Percentiles rank a stretch among this genome's conserved stretches.
phyloP scores from a whole-genome alignment of 2,329 filamentous ascomycete species.

The Dryadomyces quercus-mongolicae region DNA sequence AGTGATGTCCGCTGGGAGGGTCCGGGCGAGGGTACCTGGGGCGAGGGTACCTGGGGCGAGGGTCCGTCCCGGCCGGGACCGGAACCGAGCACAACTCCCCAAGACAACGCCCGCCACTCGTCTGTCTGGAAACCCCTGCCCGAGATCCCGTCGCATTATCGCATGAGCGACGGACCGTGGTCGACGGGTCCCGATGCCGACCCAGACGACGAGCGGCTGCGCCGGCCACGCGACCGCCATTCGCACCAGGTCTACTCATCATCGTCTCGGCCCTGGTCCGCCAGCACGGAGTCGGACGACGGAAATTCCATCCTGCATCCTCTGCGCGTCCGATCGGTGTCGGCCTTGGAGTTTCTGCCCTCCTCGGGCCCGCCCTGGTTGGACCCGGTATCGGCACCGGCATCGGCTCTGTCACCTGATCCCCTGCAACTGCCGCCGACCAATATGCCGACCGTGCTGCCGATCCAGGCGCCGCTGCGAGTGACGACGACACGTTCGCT shows the following conservation, averaged over 20 bases:
- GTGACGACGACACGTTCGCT: slow-evolving; percentile 12
- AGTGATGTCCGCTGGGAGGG: slow-evolving; percentile 34
- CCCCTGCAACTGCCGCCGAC: neutral
- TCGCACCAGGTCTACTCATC: neutral
- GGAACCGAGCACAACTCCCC: neutral
- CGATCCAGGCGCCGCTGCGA: slow-evolving; percentile 2
- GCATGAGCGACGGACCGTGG: slow-evolving; percentile 38
- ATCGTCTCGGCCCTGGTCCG: neutral
- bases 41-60: neutral
- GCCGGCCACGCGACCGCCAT: neutral
- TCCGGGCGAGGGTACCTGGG: neutral
- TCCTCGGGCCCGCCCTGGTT: too few species aligned
- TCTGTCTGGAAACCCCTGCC: slow-evolving; percentile 30
- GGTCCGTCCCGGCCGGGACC: neutral
- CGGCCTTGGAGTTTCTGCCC: neutral
- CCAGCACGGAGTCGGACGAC: neutral
- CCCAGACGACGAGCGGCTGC: slow-evolving; percentile 15
- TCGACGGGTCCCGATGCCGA: slow-evolving; percentile 18
- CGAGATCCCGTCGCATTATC: slow-evolving; percentile 23
- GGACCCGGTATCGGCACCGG: neutral
- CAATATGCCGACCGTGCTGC: slow-evolving; percentile 8
- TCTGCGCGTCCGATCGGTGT: neutral
- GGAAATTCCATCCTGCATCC: slow-evolving; percentile 6
- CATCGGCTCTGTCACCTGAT: neutral
- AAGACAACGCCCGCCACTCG: neutral